Conservation (phyloP, 1,139 yeast genomes). For the Groenewaldozyma sp. region DNA sequence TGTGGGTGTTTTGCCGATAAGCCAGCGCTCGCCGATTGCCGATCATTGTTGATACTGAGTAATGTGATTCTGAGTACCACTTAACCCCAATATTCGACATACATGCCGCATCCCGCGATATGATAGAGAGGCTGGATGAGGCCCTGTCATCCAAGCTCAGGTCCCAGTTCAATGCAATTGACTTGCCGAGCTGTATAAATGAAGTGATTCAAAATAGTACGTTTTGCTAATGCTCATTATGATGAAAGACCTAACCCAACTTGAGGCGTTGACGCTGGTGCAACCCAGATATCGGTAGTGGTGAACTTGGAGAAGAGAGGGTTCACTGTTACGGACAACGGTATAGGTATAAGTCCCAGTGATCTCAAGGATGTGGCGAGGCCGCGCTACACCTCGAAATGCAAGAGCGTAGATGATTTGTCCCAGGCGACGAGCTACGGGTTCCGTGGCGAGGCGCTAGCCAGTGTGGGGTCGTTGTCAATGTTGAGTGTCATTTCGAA, state of each 20-base stretch:
- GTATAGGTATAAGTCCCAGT: conserved; percentile 43
- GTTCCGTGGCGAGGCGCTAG: conserved; percentile 27
- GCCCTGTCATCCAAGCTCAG: conserved; percentile 4
- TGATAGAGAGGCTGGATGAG: conserved; percentile 4
- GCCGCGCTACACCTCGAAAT: conserved; percentile 44
- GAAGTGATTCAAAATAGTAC: conserved; percentile 24
- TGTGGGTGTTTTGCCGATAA: too few species aligned
- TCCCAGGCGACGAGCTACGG: conserved; percentile 27
- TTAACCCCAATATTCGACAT: too few species aligned
- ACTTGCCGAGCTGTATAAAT: conserved; percentile 15
- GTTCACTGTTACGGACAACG: conserved; percentile 44
- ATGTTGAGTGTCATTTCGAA: conserved; percentile 22
- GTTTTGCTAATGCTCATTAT: conserved; percentile 6
- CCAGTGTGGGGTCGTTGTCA: conserved; percentile 17
- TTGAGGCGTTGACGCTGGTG: conserved; percentile 40
- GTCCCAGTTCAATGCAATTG: conserved; percentile 6
- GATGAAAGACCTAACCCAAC: background rate
- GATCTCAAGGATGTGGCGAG: conserved; percentile 36
- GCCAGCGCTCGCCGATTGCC: too few species aligned
- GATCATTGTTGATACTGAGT: too few species aligned
- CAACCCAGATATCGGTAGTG: conserved; percentile 34
- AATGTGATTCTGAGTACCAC: too few species aligned
- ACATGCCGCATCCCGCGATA: too few species aligned
- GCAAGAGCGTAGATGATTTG: conserved; percentile 26
- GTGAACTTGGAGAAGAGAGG: conserved; percentile 35